Percentiles rank a stretch among this genome's conserved stretches.
These are phyloP conservation scores for Hypholoma sublateritium DNA, from an alignment of 768 basidiomycete genomes.

Conservation along the genomic window DNA sequence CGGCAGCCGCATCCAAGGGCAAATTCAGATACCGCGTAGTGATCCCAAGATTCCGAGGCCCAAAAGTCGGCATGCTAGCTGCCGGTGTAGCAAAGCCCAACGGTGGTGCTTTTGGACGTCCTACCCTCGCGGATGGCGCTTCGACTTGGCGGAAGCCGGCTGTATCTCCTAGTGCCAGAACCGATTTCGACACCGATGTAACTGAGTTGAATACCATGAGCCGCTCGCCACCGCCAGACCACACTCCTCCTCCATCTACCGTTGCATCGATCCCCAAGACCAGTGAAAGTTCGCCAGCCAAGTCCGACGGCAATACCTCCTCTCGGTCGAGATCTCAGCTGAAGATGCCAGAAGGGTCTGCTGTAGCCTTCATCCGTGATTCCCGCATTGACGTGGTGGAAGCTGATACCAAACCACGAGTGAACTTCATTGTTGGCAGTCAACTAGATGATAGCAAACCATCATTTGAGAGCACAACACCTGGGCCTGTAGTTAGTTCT, in stretches of 20 bases:
- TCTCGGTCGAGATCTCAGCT: conserved; percentile 55
- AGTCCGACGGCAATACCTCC: conserved; percentile 27
- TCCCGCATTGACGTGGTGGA: conserved; percentile 52
- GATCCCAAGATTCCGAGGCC: conserved; percentile 38
- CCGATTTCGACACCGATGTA: conserved; percentile 13
- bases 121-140: conserved; percentile 38
- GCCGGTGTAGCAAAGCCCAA: conserved; percentile 22
- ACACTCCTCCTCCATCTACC: conserved; percentile 27
- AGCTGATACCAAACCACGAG: conserved; percentile 45
- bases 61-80: conserved; percentile 30
- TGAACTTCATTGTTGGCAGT: conserved; percentile 79
- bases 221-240: conserved; percentile 66
- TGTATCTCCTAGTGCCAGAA: conserved; percentile 18
- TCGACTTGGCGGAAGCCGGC: conserved; percentile 45
- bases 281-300: conserved; percentile 29
- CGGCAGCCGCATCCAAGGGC: conserved; percentile 32
- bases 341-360: conserved; percentile 71
- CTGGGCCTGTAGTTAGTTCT: not conserved
- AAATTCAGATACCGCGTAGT: conserved; percentile 40
- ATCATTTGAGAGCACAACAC: not conserved
- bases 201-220: conserved; percentile 53
- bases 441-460: conserved; percentile 57
- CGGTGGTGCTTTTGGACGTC: conserved; percentile 42
- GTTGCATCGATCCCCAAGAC: conserved; percentile 33
- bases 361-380: conserved; percentile 73